Conservation (phyloP, 768 basidiomycete genomes). For the Grammothele lineata region DNA sequence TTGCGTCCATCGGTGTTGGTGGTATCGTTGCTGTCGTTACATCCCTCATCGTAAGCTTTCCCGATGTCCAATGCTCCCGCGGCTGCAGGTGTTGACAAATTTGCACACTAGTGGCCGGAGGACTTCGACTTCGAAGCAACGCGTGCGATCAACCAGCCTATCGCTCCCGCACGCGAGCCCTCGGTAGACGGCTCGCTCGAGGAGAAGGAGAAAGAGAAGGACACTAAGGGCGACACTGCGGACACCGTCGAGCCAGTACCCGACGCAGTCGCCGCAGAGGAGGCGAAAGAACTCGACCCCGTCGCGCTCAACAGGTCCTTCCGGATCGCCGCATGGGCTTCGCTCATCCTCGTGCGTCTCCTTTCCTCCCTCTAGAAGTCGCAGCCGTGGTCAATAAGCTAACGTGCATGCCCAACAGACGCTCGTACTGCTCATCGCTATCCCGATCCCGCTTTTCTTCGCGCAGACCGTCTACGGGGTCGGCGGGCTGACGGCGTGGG, state of each 20-base stretch:
- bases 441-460: slow-evolving; percentile 87
- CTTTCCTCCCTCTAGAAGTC: neutral
- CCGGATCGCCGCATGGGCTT: slow-evolving; percentile 75
- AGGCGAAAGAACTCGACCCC: slow-evolving; percentile 61
- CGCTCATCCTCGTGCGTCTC: slow-evolving; percentile 55
- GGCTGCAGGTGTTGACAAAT: neutral
- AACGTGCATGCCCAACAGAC: slow-evolving; percentile 34
- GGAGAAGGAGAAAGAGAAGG: slow-evolving; percentile 30
- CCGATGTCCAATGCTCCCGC: neutral
- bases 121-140: slow-evolving; percentile 80
- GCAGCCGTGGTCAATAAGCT: neutral
- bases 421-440: slow-evolving; percentile 61
- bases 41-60: slow-evolving; percentile 57
- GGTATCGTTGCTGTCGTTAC: slow-evolving; percentile 65
- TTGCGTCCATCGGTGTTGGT: slow-evolving; percentile 80
- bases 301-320: slow-evolving; percentile 68
- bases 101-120: slow-evolving; percentile 68
- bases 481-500: slow-evolving; percentile 72
- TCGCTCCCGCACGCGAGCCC: neutral
- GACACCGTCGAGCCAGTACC: slow-evolving; percentile 30
- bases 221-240: slow-evolving; percentile 32
- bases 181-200: neutral
- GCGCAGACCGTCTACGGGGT: slow-evolving; percentile 67
- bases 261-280: slow-evolving; percentile 25
- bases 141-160: slow-evolving; percentile 65